Conservation (phyloP, 2,329 filamentous ascomycete genomes). For the Ceratocystis colombiana region DNA sequence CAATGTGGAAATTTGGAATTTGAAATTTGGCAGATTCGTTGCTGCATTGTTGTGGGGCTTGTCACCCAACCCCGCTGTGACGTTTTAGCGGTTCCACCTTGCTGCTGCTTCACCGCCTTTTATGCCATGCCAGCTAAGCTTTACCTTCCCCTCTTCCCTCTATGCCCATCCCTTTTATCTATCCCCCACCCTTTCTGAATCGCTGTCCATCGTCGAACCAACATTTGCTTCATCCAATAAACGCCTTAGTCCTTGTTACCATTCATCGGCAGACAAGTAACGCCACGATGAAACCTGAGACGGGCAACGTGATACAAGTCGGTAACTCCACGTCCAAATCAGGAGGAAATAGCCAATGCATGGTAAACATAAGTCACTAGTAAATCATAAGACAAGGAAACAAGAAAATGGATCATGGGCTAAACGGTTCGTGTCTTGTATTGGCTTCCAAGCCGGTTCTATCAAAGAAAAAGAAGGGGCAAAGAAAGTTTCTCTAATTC, state of each 20-base stretch:
- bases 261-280: not conserved
- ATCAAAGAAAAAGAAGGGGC: not conserved
- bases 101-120: conserved; percentile 18
- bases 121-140: conserved; percentile 3
- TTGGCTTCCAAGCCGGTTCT: not conserved
- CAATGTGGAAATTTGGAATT: too few relatives aligned
- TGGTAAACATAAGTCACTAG: not conserved
- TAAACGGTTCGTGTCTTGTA: not conserved
- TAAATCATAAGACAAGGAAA: not conserved
- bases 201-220: not conserved
- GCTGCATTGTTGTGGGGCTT: not conserved
- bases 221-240: not conserved
- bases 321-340: not conserved
- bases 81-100: conserved; percentile 14
- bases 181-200: too few relatives aligned
- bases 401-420: not conserved
- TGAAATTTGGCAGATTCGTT: not conserved
- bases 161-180: too few relatives aligned
- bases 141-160: not conserved
- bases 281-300: conserved; percentile 5
- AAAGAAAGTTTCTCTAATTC: not conserved
- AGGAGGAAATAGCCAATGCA: not conserved
- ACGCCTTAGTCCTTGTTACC: not conserved
- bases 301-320: conserved; percentile 1
- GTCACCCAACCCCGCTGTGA: conserved; percentile 19